Conservation (phyloP, 108 stramenopile species). For the Fragilaria radians region DNA sequence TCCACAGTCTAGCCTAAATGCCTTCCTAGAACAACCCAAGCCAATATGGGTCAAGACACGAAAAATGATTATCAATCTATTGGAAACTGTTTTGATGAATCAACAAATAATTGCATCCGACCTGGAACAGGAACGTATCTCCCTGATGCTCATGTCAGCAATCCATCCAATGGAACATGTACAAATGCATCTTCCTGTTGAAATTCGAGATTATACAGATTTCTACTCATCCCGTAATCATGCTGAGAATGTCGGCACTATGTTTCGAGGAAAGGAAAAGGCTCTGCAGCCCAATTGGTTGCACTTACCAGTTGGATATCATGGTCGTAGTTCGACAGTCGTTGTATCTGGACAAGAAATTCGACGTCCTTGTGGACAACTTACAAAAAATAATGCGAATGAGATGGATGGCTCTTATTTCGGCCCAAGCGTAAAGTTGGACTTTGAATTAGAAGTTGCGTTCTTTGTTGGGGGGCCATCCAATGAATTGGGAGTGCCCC, state of each 20-base stretch:
- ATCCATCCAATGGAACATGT: constrained; percentile 39
- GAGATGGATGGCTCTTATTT: constrained; percentile 64
- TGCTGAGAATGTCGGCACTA: constrained; percentile 89
- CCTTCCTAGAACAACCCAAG: constrained; percentile 55
- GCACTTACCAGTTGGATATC: constrained; percentile 91
- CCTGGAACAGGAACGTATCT: constrained; percentile 31
- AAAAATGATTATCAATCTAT: constrained; percentile 45
- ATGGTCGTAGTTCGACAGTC: constrained; percentile 79
- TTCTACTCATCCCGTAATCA: constrained; percentile 91
- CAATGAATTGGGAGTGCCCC: constrained; percentile 12
- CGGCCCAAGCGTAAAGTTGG: constrained; percentile 71
- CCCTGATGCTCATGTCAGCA: no score
- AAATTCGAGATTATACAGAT: constrained; percentile 89
- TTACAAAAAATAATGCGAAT: constrained; percentile 69
- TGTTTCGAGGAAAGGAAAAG: constrained; percentile 90
- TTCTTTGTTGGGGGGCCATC: constrained; percentile 80
- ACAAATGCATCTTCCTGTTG: constrained; percentile 66
- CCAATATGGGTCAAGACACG: constrained; percentile 65
- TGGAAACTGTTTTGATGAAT: constrained; percentile 11
- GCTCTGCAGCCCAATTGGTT: constrained; percentile 92
- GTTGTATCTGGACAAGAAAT: constrained; percentile 35
- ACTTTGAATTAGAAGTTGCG: constrained; percentile 92
- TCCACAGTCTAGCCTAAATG: constrained; percentile 51
- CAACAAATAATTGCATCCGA: constrained; percentile 11
- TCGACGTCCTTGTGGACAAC: constrained; percentile 80